phyloP scores from a whole-genome alignment of 495 filamentous ascomycete genomes.

The Hypoxylon subgilvum region DNA sequence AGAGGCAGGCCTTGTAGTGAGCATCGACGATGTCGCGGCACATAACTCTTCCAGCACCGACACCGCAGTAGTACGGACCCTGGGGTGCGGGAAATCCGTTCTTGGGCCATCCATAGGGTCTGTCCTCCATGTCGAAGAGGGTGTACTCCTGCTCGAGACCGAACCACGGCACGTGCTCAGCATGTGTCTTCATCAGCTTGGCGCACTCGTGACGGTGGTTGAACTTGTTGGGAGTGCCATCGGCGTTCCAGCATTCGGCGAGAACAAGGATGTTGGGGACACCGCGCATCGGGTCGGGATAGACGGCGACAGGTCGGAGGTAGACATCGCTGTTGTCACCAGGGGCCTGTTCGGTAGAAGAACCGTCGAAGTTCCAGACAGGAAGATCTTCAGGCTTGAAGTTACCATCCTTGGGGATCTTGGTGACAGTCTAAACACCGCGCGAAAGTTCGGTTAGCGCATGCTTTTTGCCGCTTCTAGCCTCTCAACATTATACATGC shows the following conservation, averaged over 20 bases:
- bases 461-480: neutral
- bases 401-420: conserved; percentile 57
- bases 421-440: conserved; percentile 77
- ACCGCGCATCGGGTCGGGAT: conserved; percentile 89
- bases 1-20: conserved; percentile 97
- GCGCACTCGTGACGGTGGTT: conserved; percentile 92
- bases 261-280: conserved; percentile 88
- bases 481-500: conserved; percentile 24
- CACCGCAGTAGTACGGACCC: conserved; percentile 99
- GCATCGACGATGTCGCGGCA: conserved; percentile 98
- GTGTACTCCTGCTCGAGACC: conserved; percentile 98
- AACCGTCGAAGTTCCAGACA: conserved; percentile 99
- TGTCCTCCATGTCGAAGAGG: conserved; percentile 81
- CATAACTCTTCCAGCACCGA: conserved; percentile 95
- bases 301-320: conserved; percentile 88
- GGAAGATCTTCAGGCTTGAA: conserved; percentile 79
- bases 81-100: conserved; percentile 94
- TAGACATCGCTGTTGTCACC: conserved; percentile 98
- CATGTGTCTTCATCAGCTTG: conserved; percentile 87
- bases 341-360: conserved; percentile 90
- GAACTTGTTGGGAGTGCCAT: conserved; percentile 98
- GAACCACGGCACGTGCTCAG: conserved; percentile 89
- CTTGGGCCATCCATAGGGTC: conserved; percentile 95
- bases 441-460: conserved; percentile 26
- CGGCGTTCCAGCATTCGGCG: conserved; percentile 92